phyloP scores from a whole-genome alignment of 2,329 filamentous ascomycete species.

The Alternaria conjuncta region DNA sequence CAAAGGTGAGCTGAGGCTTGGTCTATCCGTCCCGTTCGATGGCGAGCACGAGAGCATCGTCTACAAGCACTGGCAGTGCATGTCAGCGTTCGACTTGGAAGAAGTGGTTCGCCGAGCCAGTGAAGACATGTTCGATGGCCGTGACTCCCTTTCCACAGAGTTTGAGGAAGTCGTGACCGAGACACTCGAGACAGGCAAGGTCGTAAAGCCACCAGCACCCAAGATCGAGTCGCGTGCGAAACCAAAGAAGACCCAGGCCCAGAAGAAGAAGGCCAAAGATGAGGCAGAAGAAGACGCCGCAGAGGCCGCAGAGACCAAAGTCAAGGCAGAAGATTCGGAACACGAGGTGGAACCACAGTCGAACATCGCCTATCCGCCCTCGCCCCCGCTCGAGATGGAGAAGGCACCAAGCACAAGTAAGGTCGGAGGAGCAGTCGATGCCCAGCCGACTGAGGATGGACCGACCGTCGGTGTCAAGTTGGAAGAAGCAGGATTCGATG shows the following conservation, averaged over 20 bases:
- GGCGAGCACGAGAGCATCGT: slow-evolving; percentile 64
- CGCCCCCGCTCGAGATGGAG: neutral
- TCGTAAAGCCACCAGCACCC: slow-evolving; percentile 60
- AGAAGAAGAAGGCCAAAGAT: slow-evolving; percentile 23
- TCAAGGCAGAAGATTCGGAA: neutral
- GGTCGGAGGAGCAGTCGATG: neutral
- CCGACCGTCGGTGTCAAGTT: neutral
- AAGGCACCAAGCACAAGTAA: neutral
- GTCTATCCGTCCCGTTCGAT: slow-evolving; percentile 51
- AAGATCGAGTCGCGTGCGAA: slow-evolving; percentile 34
- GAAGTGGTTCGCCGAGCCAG: slow-evolving; percentile 65
- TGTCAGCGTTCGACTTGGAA: slow-evolving; percentile 73
- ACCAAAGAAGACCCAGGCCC: slow-evolving; percentile 22
- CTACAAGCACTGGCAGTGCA: slow-evolving; percentile 88
- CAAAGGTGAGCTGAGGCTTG: slow-evolving; percentile 82
- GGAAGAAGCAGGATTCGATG: neutral
- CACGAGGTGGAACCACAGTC: neutral
- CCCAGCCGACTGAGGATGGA: neutral
- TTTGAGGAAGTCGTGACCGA: slow-evolving; percentile 72
- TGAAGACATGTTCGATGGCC: slow-evolving; percentile 73
- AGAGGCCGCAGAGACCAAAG: neutral
- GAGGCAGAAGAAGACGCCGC: neutral
- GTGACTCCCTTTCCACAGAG: slow-evolving; percentile 72
- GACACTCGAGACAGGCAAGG: slow-evolving; percentile 75
- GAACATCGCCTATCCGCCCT: neutral